Conservation (phyloP, 2,329 filamentous ascomycete genomes). For the Diaporthe citriasiana region DNA sequence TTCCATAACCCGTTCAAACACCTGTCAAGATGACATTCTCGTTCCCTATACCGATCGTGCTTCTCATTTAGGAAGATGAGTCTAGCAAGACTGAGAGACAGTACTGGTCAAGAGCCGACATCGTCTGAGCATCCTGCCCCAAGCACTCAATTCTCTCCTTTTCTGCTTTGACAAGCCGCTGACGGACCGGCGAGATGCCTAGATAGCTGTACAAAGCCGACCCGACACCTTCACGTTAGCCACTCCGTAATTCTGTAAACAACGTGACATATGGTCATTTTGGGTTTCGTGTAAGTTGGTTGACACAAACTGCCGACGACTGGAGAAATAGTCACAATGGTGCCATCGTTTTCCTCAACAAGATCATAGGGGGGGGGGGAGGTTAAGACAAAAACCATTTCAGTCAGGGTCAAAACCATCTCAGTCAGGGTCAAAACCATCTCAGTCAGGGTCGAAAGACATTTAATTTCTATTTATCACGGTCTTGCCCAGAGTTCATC, state of each 20-base stretch:
- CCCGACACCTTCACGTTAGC: no score
- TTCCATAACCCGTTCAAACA: not conserved
- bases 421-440: not conserved
- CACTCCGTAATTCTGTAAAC: no score
- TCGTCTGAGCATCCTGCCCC: constrained; percentile 39
- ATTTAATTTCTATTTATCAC: constrained; percentile 34
- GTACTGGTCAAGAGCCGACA: constrained; percentile 38
- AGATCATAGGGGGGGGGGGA: no score
- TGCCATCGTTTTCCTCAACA: not conserved
- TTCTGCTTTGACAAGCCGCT: not conserved
- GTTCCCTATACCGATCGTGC: constrained; percentile 39
- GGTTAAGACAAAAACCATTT: not conserved
- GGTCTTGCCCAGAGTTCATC: constrained; percentile 38
- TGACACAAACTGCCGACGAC: not conserved
- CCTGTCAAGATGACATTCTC: constrained; percentile 30
- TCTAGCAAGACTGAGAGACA: constrained; percentile 30
- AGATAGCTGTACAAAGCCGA: not conserved
- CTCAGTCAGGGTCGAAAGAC: not conserved
- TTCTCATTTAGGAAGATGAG: constrained; percentile 36
- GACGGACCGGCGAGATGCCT: not conserved
- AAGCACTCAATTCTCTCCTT: not conserved
- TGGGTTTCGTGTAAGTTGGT: no score
- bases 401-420: not conserved
- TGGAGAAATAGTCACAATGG: no score
- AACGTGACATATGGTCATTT: not conserved